Evolutionary conservation across 1,139 yeast species (phyloP).

Genomic region (Taphrina confusa): DNA sequence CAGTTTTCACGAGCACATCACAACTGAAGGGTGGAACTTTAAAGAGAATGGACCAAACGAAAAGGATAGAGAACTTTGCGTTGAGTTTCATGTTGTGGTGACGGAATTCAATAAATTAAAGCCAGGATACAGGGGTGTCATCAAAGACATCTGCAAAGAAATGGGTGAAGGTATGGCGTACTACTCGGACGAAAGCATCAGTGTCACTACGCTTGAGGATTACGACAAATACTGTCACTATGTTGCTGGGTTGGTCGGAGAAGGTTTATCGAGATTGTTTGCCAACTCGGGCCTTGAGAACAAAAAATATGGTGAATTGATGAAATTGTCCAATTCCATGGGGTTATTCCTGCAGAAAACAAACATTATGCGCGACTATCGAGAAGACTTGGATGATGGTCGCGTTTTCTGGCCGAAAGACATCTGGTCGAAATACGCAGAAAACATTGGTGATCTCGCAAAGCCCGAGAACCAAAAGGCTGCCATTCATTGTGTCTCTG

Average conservation of each 20-base stretch:
- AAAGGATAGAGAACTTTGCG: conserved; percentile 75
- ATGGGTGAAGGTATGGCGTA: conserved; percentile 99
- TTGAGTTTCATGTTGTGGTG: conserved; percentile 69
- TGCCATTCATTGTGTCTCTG: conserved; percentile 60
- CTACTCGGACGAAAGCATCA: conserved; percentile 74
- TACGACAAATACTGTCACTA: conserved; percentile 92
- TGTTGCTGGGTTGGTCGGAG: conserved; percentile 98
- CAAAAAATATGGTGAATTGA: conserved; percentile 25
- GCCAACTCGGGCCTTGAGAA: conserved; percentile 59
- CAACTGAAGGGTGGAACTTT: conserved; percentile 75
- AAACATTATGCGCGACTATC: conserved; percentile 90
- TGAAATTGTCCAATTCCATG: conserved; percentile 67
- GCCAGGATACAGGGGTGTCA: conserved; percentile 74
- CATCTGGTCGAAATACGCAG: conserved; percentile 79
- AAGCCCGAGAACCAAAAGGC: conserved; percentile 59
- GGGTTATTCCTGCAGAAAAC: conserved; percentile 94
- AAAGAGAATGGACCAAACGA: conserved; percentile 70
- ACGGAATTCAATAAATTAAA: conserved; percentile 70
- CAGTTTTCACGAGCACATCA: conserved; percentile 63
- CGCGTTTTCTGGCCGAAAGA: conserved; percentile 97
- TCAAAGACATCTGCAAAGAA: conserved; percentile 69
- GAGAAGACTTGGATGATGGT: conserved; percentile 88
- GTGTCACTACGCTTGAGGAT: conserved; percentile 71
- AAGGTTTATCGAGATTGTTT: conserved; percentile 82
- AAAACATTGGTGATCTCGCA: conserved; percentile 50